A percentile compares a stretch with the other conserved stretches of the same genome.
These are phyloP conservation scores for Cercospora janseana DNA, from an alignment of 2,329 filamentous ascomycete genomes.

Conservation along the genomic window DNA sequence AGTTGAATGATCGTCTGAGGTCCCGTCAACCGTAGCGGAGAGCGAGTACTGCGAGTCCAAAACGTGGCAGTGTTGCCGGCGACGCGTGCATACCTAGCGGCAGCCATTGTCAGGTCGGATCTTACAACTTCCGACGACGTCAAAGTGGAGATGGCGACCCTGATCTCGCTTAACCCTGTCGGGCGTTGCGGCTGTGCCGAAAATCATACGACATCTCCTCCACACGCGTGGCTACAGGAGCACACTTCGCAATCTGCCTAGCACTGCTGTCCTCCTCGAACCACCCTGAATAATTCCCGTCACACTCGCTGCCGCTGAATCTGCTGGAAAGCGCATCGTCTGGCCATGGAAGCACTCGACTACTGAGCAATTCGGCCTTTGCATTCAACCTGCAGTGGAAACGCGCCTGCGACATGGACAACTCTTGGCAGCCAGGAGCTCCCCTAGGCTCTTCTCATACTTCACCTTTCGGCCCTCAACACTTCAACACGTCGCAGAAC, in stretches of 20 bases:
- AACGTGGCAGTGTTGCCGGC: too few species aligned
- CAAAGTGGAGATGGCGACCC: too few species aligned
- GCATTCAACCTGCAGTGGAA: constrained; percentile 17
- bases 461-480: constrained; percentile 19
- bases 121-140: too few species aligned
- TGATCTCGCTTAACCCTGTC: too few species aligned
- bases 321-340: background rate
- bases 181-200: too few species aligned
- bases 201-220: too few species aligned
- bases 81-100: too few species aligned
- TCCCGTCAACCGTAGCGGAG: too few species aligned
- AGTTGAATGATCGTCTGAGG: too few species aligned
- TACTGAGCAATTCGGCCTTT: constrained; percentile 2
- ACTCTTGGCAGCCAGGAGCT: constrained; percentile 22
- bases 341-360: background rate
- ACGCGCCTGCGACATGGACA: constrained; percentile 20
- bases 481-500: constrained; percentile 19
- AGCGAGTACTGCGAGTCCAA: too few species aligned
- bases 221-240: background rate
- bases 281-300: background rate
- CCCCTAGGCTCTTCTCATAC: constrained; percentile 17
- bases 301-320: background rate
- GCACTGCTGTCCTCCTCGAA: background rate
- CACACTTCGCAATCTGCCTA: background rate
- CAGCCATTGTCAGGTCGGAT: too few species aligned